Percentiles rank a stretch among this genome's conserved stretches.
phyloP scores from a whole-genome alignment of 1,284 basidiomycete genomes.

The Phylloboletellus chloephorus region DNA sequence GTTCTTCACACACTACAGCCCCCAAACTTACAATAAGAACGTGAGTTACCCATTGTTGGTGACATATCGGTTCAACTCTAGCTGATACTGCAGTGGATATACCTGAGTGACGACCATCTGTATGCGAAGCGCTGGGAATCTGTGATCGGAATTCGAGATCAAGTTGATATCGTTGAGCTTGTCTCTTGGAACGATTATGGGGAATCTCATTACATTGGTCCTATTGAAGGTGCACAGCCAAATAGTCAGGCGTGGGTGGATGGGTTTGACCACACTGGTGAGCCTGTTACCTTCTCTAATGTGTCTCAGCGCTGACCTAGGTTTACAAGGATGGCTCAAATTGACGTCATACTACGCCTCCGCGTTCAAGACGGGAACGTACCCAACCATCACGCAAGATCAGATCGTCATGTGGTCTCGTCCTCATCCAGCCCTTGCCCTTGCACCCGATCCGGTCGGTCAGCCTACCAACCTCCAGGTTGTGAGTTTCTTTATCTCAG shows the following conservation, averaged over 20 bases:
- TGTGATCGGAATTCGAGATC: slow-evolving; percentile 54
- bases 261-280: slow-evolving; percentile 60
- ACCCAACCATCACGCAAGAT: slow-evolving; percentile 61
- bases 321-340: slow-evolving; percentile 50
- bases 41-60: slow-evolving; percentile 36
- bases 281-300: slow-evolving; percentile 7
- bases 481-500: slow-evolving; percentile 27
- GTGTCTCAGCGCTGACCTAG: not conserved
- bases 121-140: slow-evolving; percentile 73
- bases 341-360: slow-evolving; percentile 66
- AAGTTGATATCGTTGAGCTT: slow-evolving; percentile 57
- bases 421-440: slow-evolving; percentile 59
- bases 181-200: slow-evolving; percentile 63
- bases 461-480: slow-evolving; percentile 54
- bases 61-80: slow-evolving; percentile 3
- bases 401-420: slow-evolving; percentile 69
- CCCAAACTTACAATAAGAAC: slow-evolving; percentile 74
- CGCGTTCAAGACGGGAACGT: slow-evolving; percentile 71
- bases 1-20: slow-evolving; percentile 77
- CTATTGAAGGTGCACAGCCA: slow-evolving; percentile 63
- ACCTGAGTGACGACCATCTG: slow-evolving; percentile 65
- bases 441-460: slow-evolving; percentile 47
- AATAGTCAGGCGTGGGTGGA: slow-evolving; percentile 60
- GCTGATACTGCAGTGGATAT: slow-evolving; percentile 47
- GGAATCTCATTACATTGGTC: slow-evolving; percentile 60